These are phyloP conservation scores for Colletotrichum zoysiae DNA, from an alignment of 2,329 filamentous ascomycete species.

Conservation along the genomic window DNA sequence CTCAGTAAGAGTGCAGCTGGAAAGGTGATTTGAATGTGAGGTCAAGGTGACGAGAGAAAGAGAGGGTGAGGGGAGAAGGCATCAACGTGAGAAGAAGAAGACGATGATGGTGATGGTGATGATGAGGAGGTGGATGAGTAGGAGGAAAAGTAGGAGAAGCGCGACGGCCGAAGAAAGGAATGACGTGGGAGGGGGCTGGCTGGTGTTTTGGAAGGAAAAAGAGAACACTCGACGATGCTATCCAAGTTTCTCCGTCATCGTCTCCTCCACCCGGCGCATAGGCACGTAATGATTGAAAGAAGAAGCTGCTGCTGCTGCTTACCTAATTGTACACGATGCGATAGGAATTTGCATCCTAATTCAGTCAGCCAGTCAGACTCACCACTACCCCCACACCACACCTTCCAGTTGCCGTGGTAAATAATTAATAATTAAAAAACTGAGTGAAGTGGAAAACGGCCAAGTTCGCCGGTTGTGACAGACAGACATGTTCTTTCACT, in stretches of 20 bases:
- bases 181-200: constrained; percentile 12
- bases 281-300: too few species aligned
- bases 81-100: neutral
- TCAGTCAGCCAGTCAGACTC: neutral
- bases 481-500: neutral
- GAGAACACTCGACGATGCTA: neutral
- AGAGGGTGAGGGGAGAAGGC: neutral
- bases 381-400: neutral
- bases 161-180: neutral
- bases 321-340: constrained; percentile 26
- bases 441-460: neutral
- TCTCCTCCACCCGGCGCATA: neutral
- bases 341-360: constrained; percentile 3
- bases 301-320: constrained; percentile 3
- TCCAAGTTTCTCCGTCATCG: constrained; percentile 31
- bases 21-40: neutral
- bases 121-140: neutral
- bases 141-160: neutral
- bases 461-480: neutral
- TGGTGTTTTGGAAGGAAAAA: constrained; percentile 12
- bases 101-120: neutral
- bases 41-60: neutral
- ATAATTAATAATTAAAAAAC: too few species aligned
- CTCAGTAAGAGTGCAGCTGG: constrained; percentile 17
- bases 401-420: neutral